These are phyloP conservation scores for Boletus bicolor DNA, from an alignment of 768 basidiomycete species.

Conservation along the genomic window DNA sequence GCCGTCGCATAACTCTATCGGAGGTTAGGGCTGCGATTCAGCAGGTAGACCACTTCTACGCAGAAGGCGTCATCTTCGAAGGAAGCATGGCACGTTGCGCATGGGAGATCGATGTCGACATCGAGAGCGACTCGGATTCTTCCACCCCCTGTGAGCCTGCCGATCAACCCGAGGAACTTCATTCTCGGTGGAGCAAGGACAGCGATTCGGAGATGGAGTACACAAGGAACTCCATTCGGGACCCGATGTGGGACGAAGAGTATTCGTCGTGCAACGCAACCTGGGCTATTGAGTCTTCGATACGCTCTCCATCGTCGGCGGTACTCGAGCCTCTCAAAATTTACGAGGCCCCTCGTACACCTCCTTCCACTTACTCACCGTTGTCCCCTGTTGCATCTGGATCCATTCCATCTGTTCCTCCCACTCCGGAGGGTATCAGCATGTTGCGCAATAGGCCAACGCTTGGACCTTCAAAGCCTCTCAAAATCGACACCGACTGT, in stretches of 20 bases:
- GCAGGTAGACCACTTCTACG: slow-evolving; percentile 63
- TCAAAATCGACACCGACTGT: slow-evolving; percentile 58
- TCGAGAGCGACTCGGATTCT: slow-evolving; percentile 60
- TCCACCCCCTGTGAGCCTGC: slow-evolving; percentile 44
- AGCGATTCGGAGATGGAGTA: slow-evolving; percentile 36
- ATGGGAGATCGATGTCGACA: slow-evolving; percentile 71
- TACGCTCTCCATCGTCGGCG: slow-evolving; percentile 43
- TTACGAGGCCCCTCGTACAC: slow-evolving; percentile 47
- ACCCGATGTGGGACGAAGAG: slow-evolving; percentile 33
- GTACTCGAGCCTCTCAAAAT: slow-evolving; percentile 38
- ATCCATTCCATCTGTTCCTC: slow-evolving; percentile 47
- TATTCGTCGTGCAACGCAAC: slow-evolving; percentile 50
- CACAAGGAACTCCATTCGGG: slow-evolving; percentile 27
- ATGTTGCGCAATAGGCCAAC: slow-evolving; percentile 38
- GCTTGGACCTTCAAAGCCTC: slow-evolving; percentile 37
- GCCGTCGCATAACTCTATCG: slow-evolving; percentile 43
- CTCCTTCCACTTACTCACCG: slow-evolving; percentile 52
- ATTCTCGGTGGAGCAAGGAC: slow-evolving; percentile 61
- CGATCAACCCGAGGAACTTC: slow-evolving; percentile 38
- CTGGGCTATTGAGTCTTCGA: slow-evolving; percentile 52
- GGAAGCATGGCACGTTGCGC: slow-evolving; percentile 76
- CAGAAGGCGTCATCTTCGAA: slow-evolving; percentile 72
- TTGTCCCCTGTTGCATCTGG: slow-evolving; percentile 37
- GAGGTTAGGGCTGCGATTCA: slow-evolving; percentile 54
- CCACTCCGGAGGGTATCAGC: slow-evolving; percentile 55